Conservation (phyloP, 73 alveolate species). For the Paramecium primaurelia region DNA sequence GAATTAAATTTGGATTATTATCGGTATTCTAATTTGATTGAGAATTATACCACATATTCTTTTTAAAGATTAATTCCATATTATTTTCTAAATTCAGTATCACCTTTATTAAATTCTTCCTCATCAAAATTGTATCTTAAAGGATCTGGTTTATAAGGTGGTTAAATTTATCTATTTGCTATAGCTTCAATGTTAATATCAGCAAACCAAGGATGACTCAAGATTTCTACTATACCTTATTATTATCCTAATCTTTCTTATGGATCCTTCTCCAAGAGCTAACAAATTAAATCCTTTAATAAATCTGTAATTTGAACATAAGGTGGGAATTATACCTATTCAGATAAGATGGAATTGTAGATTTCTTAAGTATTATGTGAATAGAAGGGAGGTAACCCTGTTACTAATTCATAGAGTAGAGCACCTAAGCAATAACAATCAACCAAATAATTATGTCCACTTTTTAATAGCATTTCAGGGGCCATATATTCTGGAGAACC, state of each 20-base stretch:
- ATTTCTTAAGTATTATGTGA: conserved; percentile 41
- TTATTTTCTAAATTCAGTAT: conserved; percentile 56
- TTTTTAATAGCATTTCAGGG: conserved; percentile 71
- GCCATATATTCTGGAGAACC: conserved; percentile 77
- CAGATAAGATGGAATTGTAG: conserved; percentile 49
- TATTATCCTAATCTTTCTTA: conserved; percentile 79
- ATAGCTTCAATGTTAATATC: conserved; percentile 37
- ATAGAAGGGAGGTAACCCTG: conserved; percentile 70
- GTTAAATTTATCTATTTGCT: background rate
- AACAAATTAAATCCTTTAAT: conserved; percentile 69
- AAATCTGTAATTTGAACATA: conserved; percentile 51
- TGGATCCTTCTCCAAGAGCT: conserved; percentile 81
- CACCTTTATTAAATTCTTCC: conserved; percentile 60
- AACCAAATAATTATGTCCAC: conserved; percentile 60
- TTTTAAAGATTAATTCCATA: background rate
- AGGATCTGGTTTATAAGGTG: conserved; percentile 61
- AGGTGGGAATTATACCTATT: conserved; percentile 39
- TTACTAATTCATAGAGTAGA: conserved; percentile 65
- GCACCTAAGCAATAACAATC: conserved; percentile 72
- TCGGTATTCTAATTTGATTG: background rate
- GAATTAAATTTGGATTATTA: background rate
- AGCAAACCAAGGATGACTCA: conserved; percentile 55
- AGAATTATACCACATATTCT: background rate
- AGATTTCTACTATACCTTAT: conserved; percentile 53
- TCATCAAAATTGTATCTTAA: conserved; percentile 58